Conservation (phyloP, 2,329 filamentous ascomycete species). For the Ceratocystis colombiana region DNA sequence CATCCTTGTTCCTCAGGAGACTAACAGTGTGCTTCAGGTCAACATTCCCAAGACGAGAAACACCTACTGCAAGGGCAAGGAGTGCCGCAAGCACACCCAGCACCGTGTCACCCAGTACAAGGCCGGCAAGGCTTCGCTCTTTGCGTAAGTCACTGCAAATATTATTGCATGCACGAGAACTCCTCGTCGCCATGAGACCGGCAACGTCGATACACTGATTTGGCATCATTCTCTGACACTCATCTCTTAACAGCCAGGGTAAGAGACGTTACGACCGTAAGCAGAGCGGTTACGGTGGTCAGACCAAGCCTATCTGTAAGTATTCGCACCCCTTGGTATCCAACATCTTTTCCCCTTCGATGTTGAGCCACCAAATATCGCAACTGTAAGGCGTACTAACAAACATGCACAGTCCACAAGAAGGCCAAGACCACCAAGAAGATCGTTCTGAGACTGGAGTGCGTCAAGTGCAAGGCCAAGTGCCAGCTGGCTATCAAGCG, state of each 20-base stretch:
- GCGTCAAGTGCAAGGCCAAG: slow-evolving; percentile 97
- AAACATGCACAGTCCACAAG: slow-evolving; percentile 65
- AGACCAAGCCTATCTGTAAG: slow-evolving; percentile 88
- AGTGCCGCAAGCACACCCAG: slow-evolving; percentile 84
- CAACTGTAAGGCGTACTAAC: slow-evolving; percentile 11
- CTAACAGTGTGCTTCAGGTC: slow-evolving; percentile 49
- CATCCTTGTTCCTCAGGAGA: slow-evolving; percentile 32
- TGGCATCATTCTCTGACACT: slow-evolving; percentile 11
- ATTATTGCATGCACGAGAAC: not conserved
- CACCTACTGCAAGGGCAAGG: slow-evolving; percentile 96
- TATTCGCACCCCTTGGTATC: not conserved
- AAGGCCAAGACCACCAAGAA: slow-evolving; percentile 99
- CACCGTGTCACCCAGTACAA: slow-evolving; percentile 97
- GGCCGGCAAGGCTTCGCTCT: slow-evolving; percentile 89
- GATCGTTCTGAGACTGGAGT: slow-evolving; percentile 96
- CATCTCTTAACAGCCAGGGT: slow-evolving; percentile 52
- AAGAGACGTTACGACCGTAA: slow-evolving; percentile 99
- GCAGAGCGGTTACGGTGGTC: slow-evolving; percentile 99
- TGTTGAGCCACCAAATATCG: not conserved
- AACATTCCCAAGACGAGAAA: slow-evolving; percentile 97
- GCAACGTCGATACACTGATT: not conserved
- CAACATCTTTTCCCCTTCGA: not conserved
- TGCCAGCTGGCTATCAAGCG: slow-evolving; percentile 95
- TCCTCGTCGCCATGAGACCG: not conserved
- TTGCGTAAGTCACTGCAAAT: slow-evolving; percentile 43